Base-by-base conservation (phyloP, 768 basidiomycete species). In the Rubroboletus pulcherrimus region DNA sequence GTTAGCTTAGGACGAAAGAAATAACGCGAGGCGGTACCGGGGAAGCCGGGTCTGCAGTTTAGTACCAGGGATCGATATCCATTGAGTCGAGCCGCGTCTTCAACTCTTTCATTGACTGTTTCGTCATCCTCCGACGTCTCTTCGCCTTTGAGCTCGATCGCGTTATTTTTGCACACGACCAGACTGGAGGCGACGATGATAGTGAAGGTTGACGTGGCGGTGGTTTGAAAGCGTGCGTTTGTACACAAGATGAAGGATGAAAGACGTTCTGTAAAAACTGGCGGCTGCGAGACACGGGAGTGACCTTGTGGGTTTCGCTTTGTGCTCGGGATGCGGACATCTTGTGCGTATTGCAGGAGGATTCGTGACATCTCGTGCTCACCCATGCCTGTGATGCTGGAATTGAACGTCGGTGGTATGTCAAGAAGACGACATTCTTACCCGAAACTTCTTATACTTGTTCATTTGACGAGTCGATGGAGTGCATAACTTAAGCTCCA, bases 121-220 rank as follows among this genome's bases (percentile, higher is more conserved):
- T 58, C n/a, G 47, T 53, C 51, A 61, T 53, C 43, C 38, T 53
- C 38, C 24, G 47, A n/a, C 42, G 41, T 19, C 11, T 54, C 57
- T 48, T 48, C 17, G 3, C 35, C 48, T 64, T 56, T 9, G 38
- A 43, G 29, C 31, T 37, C 14, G 57, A 55, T 48, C 53, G 55
- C 2, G 65, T 56, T 54, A 65, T 67, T 45, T 59, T 56, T 12
- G 56, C 60, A 53, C 65, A 66, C 31, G 63, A 55, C 60, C 62
- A 67, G 12, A 54, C 21, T 3, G 50, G 49, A 45, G 31, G 47
- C 2, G 10, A 7, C 5, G 33, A 40, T 4, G 14, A 7, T 21
- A 35, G 12, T 8, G 39, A 55, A 45, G n/a, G 15, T 4, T 34
- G 46, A 45, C 4, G 14, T 15, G 38, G 9, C 6, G 44, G 26